Evolutionary conservation across 331 rosid genomes (phyloP), one percentile per base, ranked within the genome.

Genomic region (Spiraea crenata): DNA sequence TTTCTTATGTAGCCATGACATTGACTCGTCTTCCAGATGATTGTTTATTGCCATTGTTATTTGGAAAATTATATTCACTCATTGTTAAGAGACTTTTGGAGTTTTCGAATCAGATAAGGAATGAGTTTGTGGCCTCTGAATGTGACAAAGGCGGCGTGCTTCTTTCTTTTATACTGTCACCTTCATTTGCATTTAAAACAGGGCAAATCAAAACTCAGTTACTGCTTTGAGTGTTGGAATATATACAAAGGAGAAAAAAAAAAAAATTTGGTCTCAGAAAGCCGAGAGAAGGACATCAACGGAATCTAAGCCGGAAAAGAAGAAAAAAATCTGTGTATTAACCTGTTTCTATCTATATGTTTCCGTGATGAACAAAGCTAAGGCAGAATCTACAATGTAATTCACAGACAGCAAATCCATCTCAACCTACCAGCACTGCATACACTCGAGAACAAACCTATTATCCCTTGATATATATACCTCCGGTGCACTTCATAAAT

Each of bases 241-340:
- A 79, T 85, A 39, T 82, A 85, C 90, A 81, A 41, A 13, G 37
- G 56, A 41, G 60, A 10, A 16, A 7, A 49, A 49, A 69, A 70
- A 59, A 48, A 14, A 54, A 19, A 52, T 5, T 7, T 65, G 51
- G 42, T 66, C 65, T 52, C 38, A 60, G 63, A 60, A 56, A 57
- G 15, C 52, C 58, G 58, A 74, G 58, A 42, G 59, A 54, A 12
- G 38, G 41, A 9, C 16, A 25, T 5, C 48, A 54, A 4, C n/a
- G 20, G 20, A 69, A 54, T 4, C 9, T 3, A 55, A n/a, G 54
- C 42, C 7, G 17, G 16, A 7, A 48, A 31, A 52, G 56, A 61
- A 73, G 19, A 19, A 55, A 45, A 64, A 47, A 25, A 8, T 20
- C 37, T 56, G 56, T 58, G 59, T 71, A 65, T 34, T 71, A 80